Evolutionary conservation across 441 rosid species (phyloP), one percentile per base, ranked within the genome.

Genomic region (Euphorbia schlechtendalii): DNA sequence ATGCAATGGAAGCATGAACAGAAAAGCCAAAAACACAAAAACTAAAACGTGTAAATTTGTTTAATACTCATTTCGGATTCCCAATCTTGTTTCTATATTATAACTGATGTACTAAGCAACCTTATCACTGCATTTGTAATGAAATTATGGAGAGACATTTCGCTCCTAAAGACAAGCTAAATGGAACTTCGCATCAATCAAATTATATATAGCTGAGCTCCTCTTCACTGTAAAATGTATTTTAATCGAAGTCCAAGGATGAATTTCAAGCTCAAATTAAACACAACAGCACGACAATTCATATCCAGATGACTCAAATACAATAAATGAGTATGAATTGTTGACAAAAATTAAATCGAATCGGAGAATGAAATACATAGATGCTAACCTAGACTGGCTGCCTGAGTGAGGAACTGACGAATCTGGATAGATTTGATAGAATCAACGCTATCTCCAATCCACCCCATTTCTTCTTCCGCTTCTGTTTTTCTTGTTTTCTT

Each of bases 371-470:
- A 21, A 60, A n/a, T n/a, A n/a, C n/a, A n/a, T 3, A 68, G 66
- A 69, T 62, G 76, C 85, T 38, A 71, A 89, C 96, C 96, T 27
- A 89, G 85, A 80, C 88, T 87, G 68, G 87, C 80, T 56, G 80
- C 85, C 66, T 89, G 96, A 62, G 83, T 80, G 54, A 84, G 81
- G 55, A 85, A 87, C 76, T 85, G 94, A 21, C 92, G 92, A 78
- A 81, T 84, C 87, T 89, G 87, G 56, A 85, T 80, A 15, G 87
- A 85, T 78, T 78, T 83, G 63, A 89, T 73, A 27, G 94, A 89
- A 65, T 81, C 87, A 17, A 85, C 61, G 43, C 85, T 79, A 32
- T 85, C 96, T 57, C 88, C 87, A 68, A 89, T 72, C 84, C 78
- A 85, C 69, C 90, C 90, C 96, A 85, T 89, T 65, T 79, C 68